Percentiles rank a stretch among this genome's conserved stretches.
Conservation (phyloP, 2,329 filamentous ascomycete species). For the Aureobasidium sp. region DNA sequence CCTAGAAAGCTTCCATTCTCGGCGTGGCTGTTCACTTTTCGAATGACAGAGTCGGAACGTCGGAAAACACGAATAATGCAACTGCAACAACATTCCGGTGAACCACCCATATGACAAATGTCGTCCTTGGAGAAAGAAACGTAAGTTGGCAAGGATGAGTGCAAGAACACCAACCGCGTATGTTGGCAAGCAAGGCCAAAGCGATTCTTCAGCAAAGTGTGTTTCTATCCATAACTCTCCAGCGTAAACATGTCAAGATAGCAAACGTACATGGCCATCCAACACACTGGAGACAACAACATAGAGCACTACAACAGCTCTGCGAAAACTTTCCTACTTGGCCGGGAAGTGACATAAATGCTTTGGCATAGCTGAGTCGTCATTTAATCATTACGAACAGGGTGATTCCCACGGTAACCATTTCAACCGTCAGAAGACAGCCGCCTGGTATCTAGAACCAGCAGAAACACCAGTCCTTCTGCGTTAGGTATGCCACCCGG, state of each 20-base stretch:
- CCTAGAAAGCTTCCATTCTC: not conserved
- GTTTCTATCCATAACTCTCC: not conserved
- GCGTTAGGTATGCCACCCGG: not conserved
- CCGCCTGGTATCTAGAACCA: not conserved
- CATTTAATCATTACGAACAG: not conserved
- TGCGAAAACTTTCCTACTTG: not conserved
- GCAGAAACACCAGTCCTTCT: not conserved
- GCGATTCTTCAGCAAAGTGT: not conserved
- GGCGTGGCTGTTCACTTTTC: not conserved
- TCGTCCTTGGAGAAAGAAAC: not conserved
- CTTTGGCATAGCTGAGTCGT: not conserved
- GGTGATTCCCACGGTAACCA: not conserved
- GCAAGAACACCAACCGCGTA: not conserved
- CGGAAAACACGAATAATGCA: not conserved
- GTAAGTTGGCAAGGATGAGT: not conserved
- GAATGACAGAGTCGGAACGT: not conserved
- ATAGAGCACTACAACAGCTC: not conserved
- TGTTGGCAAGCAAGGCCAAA: not conserved
- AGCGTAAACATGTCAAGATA: no score
- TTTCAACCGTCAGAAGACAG: not conserved
- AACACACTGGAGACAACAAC: not conserved
- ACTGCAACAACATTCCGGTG: not conserved
- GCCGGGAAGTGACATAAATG: not conserved
- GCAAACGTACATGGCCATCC: not conserved
- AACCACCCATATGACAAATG: not conserved